Conservation (phyloP, 495 filamentous ascomycete species). For the Daldinia childiae region DNA sequence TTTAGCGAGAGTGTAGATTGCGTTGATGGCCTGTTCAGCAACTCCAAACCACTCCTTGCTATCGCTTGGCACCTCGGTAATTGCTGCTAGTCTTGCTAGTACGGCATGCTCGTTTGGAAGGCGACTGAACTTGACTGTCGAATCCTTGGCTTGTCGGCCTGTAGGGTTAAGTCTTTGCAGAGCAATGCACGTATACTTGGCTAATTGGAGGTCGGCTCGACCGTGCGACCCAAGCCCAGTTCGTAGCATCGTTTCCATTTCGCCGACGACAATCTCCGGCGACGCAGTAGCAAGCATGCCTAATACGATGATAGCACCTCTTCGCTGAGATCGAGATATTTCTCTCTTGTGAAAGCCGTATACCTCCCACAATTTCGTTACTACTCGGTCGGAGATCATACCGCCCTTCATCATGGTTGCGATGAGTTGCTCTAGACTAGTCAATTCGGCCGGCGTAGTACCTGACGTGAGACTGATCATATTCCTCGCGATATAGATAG, state of each 20-base stretch:
- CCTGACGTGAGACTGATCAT: constrained; percentile 99
- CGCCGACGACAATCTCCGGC: constrained; percentile 89
- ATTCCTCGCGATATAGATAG: constrained; percentile 95
- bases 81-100: constrained; percentile 77
- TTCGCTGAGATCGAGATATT: constrained; percentile 89
- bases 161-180: constrained; percentile 88
- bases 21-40: constrained; percentile 96
- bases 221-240: constrained; percentile 88
- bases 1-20: constrained; percentile 94
- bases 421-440: constrained; percentile 91
- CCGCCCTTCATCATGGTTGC: constrained; percentile 97
- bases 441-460: constrained; percentile 91
- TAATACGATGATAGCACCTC: constrained; percentile 93
- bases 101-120: constrained; percentile 93
- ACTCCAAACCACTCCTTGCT: constrained; percentile 97
- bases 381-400: constrained; percentile 83
- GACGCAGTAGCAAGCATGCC: constrained; percentile 96
- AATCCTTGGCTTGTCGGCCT: constrained; percentile 79
- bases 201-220: constrained; percentile 82
- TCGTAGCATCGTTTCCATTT: constrained; percentile 91
- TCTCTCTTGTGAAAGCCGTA: constrained; percentile 94
- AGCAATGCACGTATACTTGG: constrained; percentile 94
- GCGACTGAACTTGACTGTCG: constrained; percentile 72
- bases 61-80: constrained; percentile 83
- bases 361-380: constrained; percentile 95